phyloP scores from a whole-genome alignment of 2,329 filamentous ascomycete genomes.

The Geosmithia putterillii region DNA sequence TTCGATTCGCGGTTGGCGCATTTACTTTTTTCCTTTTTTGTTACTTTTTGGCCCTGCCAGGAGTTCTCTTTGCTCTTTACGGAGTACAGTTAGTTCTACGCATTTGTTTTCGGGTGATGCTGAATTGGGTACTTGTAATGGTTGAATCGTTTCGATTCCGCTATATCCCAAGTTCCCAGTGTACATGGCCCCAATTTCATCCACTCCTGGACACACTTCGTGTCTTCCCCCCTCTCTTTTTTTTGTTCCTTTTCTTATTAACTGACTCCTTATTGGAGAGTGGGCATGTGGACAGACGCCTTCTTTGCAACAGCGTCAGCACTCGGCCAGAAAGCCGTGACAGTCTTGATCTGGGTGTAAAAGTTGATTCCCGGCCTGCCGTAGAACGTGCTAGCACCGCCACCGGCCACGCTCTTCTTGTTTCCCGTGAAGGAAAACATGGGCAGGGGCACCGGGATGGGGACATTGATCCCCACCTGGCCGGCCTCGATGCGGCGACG shows the following conservation, averaged over 20 bases:
- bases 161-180: too few species aligned
- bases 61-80: too few species aligned
- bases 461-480: conserved; percentile 78
- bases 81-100: too few species aligned
- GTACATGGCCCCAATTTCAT: background rate
- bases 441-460: conserved; percentile 59
- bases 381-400: conserved; percentile 89
- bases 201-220: too few species aligned
- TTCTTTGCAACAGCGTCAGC: conserved; percentile 77
- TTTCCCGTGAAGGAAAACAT: conserved; percentile 65
- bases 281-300: conserved; percentile 82
- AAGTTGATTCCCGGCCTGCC: conserved; percentile 86
- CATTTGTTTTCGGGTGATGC: too few species aligned
- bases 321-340: conserved; percentile 80
- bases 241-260: background rate
- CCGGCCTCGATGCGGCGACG: conserved; percentile 73
- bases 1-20: conserved; percentile 1
- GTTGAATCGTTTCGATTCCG: too few species aligned
- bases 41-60: background rate
- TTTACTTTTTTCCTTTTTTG: background rate
- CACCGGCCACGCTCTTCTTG: conserved; percentile 87
- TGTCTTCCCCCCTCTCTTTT: background rate
- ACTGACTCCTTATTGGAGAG: conserved; percentile 18
- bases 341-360: conserved; percentile 96
- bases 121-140: too few species aligned